phyloP scores from a whole-genome alignment of 352 stramenopile genomes.

The Phytophthora pini region DNA sequence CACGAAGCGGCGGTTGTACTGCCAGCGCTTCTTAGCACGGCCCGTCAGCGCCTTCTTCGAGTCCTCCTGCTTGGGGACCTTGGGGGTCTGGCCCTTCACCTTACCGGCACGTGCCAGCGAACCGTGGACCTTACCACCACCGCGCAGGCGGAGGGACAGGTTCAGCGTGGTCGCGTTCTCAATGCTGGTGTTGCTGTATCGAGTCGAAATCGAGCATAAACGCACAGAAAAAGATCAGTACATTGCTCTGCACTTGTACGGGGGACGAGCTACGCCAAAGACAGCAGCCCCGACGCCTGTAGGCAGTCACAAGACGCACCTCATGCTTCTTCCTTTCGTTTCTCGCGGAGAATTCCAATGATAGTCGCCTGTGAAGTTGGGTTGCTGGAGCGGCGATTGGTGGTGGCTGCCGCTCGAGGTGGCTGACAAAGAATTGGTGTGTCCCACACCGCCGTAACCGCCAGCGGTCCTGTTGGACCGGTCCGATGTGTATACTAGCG shows the following conservation, averaged over 20 bases:
- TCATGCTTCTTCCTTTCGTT: conserved; percentile 71
- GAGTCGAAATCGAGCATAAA: not conserved
- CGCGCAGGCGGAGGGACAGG: conserved; percentile 95
- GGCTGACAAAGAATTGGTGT: not conserved
- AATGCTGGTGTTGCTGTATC: conserved; percentile 96
- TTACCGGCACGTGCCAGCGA: conserved; percentile 99
- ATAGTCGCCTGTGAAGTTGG: conserved; percentile 16
- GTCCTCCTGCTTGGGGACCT: conserved; percentile 99
- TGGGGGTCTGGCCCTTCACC: conserved; percentile 99
- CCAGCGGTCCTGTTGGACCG: not conserved
- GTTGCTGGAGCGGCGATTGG: conserved; percentile 30
- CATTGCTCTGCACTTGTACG: conserved; percentile 5
- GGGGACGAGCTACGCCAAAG: not conserved
- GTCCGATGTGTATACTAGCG: not conserved
- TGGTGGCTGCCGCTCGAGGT: conserved; percentile 18
- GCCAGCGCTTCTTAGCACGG: conserved; percentile 99
- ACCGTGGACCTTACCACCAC: conserved; percentile 99
- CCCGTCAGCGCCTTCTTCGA: conserved; percentile 97
- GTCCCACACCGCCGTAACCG: not conserved
- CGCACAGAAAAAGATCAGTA: conserved; percentile 22
- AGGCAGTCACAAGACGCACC: conserved; percentile 26
- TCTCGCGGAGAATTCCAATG: conserved; percentile 76
- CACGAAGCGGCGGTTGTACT: conserved; percentile 99
- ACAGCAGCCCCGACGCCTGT: not conserved
- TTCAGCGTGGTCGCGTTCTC: conserved; percentile 98